Conservation (phyloP, 2,329 filamentous ascomycete genomes). For the Ophiostoma tasmaniense region DNA sequence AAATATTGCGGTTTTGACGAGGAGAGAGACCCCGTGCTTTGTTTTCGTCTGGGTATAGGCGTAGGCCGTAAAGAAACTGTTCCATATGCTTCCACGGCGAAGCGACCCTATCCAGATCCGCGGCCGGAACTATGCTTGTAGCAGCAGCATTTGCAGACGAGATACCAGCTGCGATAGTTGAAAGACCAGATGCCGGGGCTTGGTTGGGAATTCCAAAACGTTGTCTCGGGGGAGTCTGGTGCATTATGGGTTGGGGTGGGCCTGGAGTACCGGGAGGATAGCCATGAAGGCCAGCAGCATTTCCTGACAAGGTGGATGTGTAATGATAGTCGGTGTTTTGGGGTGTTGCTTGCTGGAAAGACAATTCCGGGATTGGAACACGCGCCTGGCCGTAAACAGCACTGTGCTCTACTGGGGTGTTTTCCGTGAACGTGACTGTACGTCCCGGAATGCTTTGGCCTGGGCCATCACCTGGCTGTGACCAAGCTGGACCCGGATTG, state of each 20-base stretch:
- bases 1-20: constrained; percentile 9
- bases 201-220: neutral
- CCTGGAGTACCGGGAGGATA: neutral
- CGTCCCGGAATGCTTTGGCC: neutral
- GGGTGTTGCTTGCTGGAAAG: neutral
- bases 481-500: neutral
- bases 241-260: neutral
- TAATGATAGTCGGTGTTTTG: neutral
- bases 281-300: neutral
- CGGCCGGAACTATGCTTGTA: neutral
- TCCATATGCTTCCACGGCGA: constrained; percentile 26
- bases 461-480: neutral
- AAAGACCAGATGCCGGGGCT: neutral
- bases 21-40: constrained; percentile 17
- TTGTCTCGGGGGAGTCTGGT: neutral
- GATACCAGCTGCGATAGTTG: neutral
- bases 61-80: constrained; percentile 19
- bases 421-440: neutral
- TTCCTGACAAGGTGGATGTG: neutral
- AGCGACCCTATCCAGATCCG: neutral
- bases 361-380: neutral
- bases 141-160: neutral
- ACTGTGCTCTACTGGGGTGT: neutral
- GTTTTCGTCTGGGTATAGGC: neutral
- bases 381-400: neutral